phyloP scores from a whole-genome alignment of 805 yeast genomes.

The Candida caryicola region DNA sequence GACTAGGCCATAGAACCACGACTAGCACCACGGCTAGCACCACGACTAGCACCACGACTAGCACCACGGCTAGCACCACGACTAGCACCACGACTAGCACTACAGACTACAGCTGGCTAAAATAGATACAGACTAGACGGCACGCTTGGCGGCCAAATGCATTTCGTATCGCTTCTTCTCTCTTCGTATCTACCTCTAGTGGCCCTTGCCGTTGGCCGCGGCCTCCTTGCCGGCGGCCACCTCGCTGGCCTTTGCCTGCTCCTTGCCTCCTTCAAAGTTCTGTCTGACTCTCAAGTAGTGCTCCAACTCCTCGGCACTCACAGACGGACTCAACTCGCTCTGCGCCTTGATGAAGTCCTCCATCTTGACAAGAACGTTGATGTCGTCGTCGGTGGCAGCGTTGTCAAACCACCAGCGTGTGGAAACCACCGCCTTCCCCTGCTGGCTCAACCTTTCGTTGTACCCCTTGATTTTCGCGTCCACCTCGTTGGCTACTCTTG shows the following conservation, averaged over 20 bases:
- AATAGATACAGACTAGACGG: too few relatives aligned
- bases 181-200: too few relatives aligned
- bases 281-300: conserved; percentile 80
- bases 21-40: too few relatives aligned
- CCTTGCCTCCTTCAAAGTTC: conserved; percentile 73
- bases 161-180: too few relatives aligned
- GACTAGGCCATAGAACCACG: too few relatives aligned
- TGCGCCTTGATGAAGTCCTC: conserved; percentile 80
- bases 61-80: too few relatives aligned
- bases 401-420: conserved; percentile 91
- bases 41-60: too few relatives aligned
- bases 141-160: too few relatives aligned
- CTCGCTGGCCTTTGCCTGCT: conserved; percentile 20
- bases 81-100: too few relatives aligned
- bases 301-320: conserved; percentile 78
- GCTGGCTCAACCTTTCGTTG: conserved; percentile 35
- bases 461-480: conserved; percentile 59
- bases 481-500: conserved; percentile 74
- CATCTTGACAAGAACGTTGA: conserved; percentile 61
- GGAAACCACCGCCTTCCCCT: conserved; percentile 47
- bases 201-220: conserved; percentile 2
- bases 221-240: background rate
- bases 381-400: conserved; percentile 64
- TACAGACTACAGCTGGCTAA: too few relatives aligned
- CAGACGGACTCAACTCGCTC: conserved; percentile 73